Conservation (phyloP, 2,329 filamentous ascomycete genomes). For the Diaporthe ampelina region DNA sequence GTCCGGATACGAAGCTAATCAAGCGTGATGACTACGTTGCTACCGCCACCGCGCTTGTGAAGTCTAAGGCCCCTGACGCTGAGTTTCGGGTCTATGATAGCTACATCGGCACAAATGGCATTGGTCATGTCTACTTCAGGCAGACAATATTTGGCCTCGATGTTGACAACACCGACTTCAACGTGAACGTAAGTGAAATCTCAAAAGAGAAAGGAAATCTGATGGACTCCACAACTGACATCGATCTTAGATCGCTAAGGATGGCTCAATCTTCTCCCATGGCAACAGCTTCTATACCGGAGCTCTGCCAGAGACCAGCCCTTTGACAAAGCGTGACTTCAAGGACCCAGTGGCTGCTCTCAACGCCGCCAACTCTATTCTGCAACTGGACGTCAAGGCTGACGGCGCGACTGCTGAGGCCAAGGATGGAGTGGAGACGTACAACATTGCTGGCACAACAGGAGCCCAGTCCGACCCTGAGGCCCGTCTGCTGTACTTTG, state of each 20-base stretch:
- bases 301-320: constrained; percentile 55
- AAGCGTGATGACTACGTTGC: constrained; percentile 56
- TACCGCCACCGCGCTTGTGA: constrained; percentile 60
- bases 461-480: constrained; percentile 67
- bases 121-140: constrained; percentile 71
- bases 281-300: constrained; percentile 64
- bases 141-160: constrained; percentile 71
- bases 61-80: constrained; percentile 52
- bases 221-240: constrained; percentile 23
- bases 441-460: constrained; percentile 61
- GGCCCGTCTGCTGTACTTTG: constrained; percentile 68
- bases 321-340: constrained; percentile 57
- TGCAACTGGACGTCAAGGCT: constrained; percentile 58
- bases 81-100: constrained; percentile 66
- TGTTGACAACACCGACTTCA: constrained; percentile 73
- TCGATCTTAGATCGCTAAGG: constrained; percentile 57
- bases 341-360: constrained; percentile 60
- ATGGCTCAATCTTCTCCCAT: constrained; percentile 70
- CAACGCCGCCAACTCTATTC: constrained; percentile 54
- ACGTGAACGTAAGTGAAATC: constrained; percentile 66
- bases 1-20: constrained; percentile 46
- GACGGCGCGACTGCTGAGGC: constrained; percentile 56
- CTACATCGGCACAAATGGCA: constrained; percentile 68
- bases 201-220: background rate
- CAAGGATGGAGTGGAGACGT: constrained; percentile 54